phyloP scores from a whole-genome alignment of 495 filamentous ascomycete species.

The Glutinoglossum americanum region DNA sequence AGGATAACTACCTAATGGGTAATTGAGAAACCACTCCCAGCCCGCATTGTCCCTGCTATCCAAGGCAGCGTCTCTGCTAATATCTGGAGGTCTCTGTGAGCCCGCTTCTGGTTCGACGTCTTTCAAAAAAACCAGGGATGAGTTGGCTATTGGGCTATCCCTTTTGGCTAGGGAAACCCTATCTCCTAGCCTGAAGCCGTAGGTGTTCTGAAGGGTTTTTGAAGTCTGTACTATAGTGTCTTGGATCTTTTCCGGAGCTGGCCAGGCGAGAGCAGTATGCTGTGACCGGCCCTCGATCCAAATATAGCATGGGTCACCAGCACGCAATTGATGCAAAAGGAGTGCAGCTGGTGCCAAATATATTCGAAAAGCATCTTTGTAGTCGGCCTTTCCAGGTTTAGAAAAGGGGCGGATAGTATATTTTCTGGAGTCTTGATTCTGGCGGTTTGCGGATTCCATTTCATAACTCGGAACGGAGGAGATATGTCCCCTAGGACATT shows the following conservation, averaged over 20 bases:
- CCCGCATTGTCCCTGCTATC: constrained; percentile 25
- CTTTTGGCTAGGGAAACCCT: constrained; percentile 30
- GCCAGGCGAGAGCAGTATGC: constrained; percentile 43
- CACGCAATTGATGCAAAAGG: constrained; percentile 32
- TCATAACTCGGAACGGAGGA: background rate
- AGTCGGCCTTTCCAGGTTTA: constrained; percentile 27
- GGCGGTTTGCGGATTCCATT: background rate
- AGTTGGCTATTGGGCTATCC: constrained; percentile 18
- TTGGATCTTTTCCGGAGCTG: constrained; percentile 38
- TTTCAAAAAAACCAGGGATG: constrained; percentile 23
- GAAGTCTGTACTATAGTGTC: constrained; percentile 43
- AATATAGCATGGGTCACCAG: constrained; percentile 35
- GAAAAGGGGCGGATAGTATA: constrained; percentile 33
- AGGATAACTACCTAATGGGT: constrained; percentile 24
- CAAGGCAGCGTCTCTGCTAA: background rate
- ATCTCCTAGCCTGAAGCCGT: constrained; percentile 41
- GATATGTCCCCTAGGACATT: too few relatives aligned
- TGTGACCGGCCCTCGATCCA: constrained; percentile 20
- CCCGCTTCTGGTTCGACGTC: background rate
- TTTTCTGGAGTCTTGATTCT: background rate
- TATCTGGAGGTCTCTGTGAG: background rate
- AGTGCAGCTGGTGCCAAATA: constrained; percentile 45
- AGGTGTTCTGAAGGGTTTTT: constrained; percentile 39
- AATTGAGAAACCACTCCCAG: constrained; percentile 44
- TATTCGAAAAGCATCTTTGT: constrained; percentile 39